Evolutionary conservation across 129 eudicot species (phyloP), one percentile per base, ranked within the genome.

Genomic region (Scalesia atractyloides): DNA sequence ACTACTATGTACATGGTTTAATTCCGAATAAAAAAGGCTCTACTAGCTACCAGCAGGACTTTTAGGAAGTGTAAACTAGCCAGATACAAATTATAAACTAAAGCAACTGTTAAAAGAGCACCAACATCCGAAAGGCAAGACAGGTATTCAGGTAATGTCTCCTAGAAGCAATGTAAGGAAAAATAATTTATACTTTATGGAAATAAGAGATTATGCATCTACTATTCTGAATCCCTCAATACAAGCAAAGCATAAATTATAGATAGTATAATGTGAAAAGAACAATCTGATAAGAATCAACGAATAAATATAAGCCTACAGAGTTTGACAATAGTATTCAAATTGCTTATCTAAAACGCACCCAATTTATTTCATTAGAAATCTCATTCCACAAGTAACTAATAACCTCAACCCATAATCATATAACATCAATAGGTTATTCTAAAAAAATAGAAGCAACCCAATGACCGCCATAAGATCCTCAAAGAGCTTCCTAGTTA

Each of bases 21-120:
- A 69, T 69, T 69, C 36, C 47, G 1, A 49, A 60, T 24, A 16
- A 20, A 18, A 41, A 22, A 69, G 44, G 63, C 64, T 52, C 13
- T 64, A 15, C 24, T 36, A 20, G 26, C 57, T 52, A 65, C 26
- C 64, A 74, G 39, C 64, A 14, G 7, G 26, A 64, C 62, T 74
- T 64, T 9, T 19, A 18, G 1, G 26, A 59, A 51, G 9, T 5
- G 24, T 39, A 74, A 36, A 60, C 64, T 34, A 51, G 56, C 34
- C 46, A 5, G 9, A 52, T 51, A 39, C 9, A 39, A 34, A 16
- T 20, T 36, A 64, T 52, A 30, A 26, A 26, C 18, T 60, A 30
- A 14, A 39, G 44, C 65, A 64, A 36, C 37, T 34, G 11, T 39
- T 12, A 10, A 72, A 33, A 43, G 12, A 46, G 30, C 10, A 17